Conservation (phyloP, 2,329 filamentous ascomycete genomes). For the Scolecobasidium constrictum region DNA sequence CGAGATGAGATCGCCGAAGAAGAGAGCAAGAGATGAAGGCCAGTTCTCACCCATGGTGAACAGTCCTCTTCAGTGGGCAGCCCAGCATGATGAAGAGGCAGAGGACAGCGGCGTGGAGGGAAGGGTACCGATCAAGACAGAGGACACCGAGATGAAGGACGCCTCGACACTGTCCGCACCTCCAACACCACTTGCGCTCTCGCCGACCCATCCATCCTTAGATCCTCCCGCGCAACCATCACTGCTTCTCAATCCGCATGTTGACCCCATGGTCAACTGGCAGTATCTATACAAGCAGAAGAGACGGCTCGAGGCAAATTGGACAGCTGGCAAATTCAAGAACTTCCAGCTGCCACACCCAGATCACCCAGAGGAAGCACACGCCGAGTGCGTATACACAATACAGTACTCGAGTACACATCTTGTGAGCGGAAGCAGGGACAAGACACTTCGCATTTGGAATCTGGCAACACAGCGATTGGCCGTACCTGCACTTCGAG, state of each 20-base stretch:
- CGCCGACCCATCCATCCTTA: constrained; percentile 7
- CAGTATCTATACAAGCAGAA: constrained; percentile 87
- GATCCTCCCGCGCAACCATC: constrained; percentile 22
- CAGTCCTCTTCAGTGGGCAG: constrained; percentile 25
- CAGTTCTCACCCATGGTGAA: constrained; percentile 14
- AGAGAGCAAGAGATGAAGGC: constrained; percentile 5
- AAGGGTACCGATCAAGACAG: constrained; percentile 16
- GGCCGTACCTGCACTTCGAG: constrained; percentile 59
- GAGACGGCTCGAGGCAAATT: constrained; percentile 76
- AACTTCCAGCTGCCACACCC: constrained; percentile 91
- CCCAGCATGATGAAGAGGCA: constrained; percentile 34
- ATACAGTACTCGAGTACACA: constrained; percentile 80
- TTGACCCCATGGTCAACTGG: constrained; percentile 68
- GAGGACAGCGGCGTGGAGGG: constrained; percentile 30
- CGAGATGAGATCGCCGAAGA: constrained; percentile 10
- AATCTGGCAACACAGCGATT: constrained; percentile 72
- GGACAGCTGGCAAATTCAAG: constrained; percentile 68
- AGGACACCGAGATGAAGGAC: constrained; percentile 11
- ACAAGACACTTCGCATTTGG: constrained; percentile 83
- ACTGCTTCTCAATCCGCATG: constrained; percentile 19
- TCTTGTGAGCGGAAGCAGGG: constrained; percentile 86
- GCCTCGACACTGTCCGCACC: constrained; percentile 11
- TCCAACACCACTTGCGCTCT: constrained; percentile 1
- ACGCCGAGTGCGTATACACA: constrained; percentile 88
- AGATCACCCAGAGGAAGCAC: constrained; percentile 66